Base-by-base conservation (phyloP, 2,329 filamentous ascomycete species). In the Paraphoma chrysanthemicola region DNA sequence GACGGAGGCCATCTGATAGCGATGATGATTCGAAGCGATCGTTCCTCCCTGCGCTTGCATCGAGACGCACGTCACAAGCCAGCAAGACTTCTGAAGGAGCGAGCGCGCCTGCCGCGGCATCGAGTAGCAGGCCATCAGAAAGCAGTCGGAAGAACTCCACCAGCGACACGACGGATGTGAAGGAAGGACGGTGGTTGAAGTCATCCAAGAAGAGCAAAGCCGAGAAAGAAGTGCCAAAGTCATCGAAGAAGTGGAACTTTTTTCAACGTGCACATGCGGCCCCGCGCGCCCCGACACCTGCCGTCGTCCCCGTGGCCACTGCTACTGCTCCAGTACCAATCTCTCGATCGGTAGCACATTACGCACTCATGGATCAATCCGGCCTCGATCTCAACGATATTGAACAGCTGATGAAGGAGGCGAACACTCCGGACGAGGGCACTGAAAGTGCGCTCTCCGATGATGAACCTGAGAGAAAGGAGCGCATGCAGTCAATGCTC, bases 231-330 rank as follows among this genome's bases (percentile, higher is more conserved):
- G 69, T 61, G 45, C 54, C 63, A 16, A 82, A 81, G 67, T 68
- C 77, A 16, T 65, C 75, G 18, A 75, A 76, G 58, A 81, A 80
- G 71, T 87, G 84, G 85, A 87, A 86, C 62, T 85, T 88, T 60
- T 87, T 88, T 56, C 84, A 87, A 51, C 73, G 80, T 11, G 77
- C 78, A 7, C 79, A 81, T 12, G 74, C 77, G 5, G 69, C 74
- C 10, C 74, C 78, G 31, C 71, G 79, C 74, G 69, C 76, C 31
- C 66, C 69, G 5, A 54, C 69, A 17, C 62, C 63, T 39, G 66
- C 69, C 14, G 60, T 65, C 8, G 73, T 29, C 28, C 38, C 44
- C 4, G 28, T 80, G 50, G 68, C 78, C 50, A 78, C 78, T 73
- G 62, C 79, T 73, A 63, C 79, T 42, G 72, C 77, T 23, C 71